These are phyloP conservation scores for Leccinum longicurvipes DNA, from an alignment of 768 basidiomycete genomes.

Conservation along the genomic window DNA sequence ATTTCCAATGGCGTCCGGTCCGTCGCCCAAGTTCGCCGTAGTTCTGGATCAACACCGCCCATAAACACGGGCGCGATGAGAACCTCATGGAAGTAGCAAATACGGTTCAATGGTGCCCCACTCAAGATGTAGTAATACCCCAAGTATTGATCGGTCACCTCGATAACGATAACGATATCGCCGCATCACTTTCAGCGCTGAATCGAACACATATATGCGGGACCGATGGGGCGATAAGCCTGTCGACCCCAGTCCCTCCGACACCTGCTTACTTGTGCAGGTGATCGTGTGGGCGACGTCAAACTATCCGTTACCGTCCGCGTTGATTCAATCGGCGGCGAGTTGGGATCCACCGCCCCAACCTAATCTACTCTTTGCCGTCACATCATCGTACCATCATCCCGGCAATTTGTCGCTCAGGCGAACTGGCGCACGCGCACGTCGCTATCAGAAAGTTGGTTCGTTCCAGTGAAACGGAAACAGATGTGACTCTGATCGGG, in stretches of 20 bases:
- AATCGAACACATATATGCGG: no score
- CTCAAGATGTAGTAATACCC: background rate
- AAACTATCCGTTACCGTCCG: background rate
- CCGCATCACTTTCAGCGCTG: background rate
- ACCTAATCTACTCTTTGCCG: no score
- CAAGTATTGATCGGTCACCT: background rate
- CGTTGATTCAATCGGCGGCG: background rate
- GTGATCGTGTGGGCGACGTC: background rate
- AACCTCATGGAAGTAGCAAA: background rate
- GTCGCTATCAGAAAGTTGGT: no score
- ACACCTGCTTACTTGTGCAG: background rate
- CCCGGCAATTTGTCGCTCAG: no score
- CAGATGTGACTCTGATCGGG: no score
- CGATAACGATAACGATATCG: background rate
- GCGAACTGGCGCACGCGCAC: no score
- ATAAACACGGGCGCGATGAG: background rate
- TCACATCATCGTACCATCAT: no score
- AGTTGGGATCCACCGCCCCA: background rate
- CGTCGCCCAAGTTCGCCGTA: background rate
- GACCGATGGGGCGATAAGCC: background rate
- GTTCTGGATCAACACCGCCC: background rate
- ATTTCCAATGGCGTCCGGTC: background rate
- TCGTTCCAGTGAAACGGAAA: no score
- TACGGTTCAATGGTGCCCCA: background rate
- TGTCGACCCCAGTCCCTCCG: background rate